Conservation (phyloP, 495 filamentous ascomycete genomes). For the Penicillium cosmopolitanum region DNA sequence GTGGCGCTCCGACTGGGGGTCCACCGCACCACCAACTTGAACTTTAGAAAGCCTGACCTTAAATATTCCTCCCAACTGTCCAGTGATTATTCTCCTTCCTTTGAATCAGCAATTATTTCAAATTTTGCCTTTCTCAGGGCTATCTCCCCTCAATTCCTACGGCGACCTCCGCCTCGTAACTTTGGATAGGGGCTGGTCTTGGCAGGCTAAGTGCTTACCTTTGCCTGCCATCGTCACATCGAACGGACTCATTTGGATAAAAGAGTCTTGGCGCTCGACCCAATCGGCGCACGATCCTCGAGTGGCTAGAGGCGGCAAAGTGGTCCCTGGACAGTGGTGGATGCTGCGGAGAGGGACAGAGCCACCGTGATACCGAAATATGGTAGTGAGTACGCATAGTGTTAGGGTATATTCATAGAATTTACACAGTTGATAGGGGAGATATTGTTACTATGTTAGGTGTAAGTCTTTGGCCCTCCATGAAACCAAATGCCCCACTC, state of each 20-base stretch:
- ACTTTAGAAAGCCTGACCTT: not conserved
- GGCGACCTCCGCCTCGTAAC: not conserved
- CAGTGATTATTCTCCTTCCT: too few relatives aligned
- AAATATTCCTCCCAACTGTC: not conserved
- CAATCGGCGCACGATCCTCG: slow-evolving; percentile 1
- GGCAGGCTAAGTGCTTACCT: slow-evolving; percentile 5
- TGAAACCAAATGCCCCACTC: not conserved
- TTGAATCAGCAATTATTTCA: too few relatives aligned
- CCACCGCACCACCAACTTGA: not conserved
- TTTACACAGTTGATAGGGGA: too few relatives aligned
- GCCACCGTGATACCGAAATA: too few relatives aligned
- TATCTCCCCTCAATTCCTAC: not conserved
- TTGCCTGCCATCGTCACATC: not conserved
- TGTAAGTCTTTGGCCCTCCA: too few relatives aligned
- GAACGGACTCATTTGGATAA: not conserved
- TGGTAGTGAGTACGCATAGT: too few relatives aligned
- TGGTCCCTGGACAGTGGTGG: not conserved
- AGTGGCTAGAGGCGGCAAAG: slow-evolving; percentile 7
- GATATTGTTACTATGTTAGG: too few relatives aligned
- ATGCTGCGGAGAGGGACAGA: not conserved
- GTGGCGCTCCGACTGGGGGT: slow-evolving; percentile 6
- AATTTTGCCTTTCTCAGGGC: too few relatives aligned
- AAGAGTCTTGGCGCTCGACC: not conserved
- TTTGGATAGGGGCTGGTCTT: slow-evolving; percentile 1
- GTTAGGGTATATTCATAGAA: too few relatives aligned